Evolutionary conservation across 495 filamentous ascomycete genomes (phyloP), one percentile per base, ranked within the genome.

Genomic region (Pyrenopolyporus hunteri): DNA sequence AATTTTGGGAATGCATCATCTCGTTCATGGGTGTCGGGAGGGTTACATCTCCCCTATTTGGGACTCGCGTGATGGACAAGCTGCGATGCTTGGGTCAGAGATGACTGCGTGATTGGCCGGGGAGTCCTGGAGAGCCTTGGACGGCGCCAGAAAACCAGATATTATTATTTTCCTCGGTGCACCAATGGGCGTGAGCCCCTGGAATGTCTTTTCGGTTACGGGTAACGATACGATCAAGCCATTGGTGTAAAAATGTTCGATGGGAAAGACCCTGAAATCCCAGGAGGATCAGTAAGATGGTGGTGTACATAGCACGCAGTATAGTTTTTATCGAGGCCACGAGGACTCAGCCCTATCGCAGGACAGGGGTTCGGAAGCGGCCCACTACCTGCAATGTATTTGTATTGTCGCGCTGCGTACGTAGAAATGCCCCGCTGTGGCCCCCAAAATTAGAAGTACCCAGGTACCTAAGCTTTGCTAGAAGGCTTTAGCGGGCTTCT

Each of bases 391-490:
- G n/a, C n/a, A n/a, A n/a, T n/a, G n/a, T n/a, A n/a, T n/a, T n/a
- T n/a, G n/a, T n/a, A n/a, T n/a, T n/a, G n/a, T n/a, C n/a, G n/a
- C n/a, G n/a, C n/a, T n/a, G n/a, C n/a, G n/a, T n/a, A n/a, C n/a
- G n/a, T 57, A 63, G 59, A 8, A 6, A 5, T 25, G 49, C 35
- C 43, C 42, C 43, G 29, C 37, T 2, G 28, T 13, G 32, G 59
- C 59, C 59, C 52, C 46, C 59, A 64, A 58, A 58, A 57, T 60
- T 31, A 26, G 45, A 50, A 39, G 9, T 54, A 31, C 14, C 14
- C 31, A n/a, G n/a, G n/a, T n/a, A n/a, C n/a, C n/a, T n/a, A n/a
- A n/a, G n/a, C n/a, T n/a, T n/a, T n/a, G n/a, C n/a, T 42, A 42
- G 37, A 46, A 46, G 43, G 26, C 23, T 20, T 10, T 35, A 11